These are phyloP conservation scores for Plenodomus lindquistii DNA, from an alignment of 2,329 filamentous ascomycete species.

Conservation along the genomic window DNA sequence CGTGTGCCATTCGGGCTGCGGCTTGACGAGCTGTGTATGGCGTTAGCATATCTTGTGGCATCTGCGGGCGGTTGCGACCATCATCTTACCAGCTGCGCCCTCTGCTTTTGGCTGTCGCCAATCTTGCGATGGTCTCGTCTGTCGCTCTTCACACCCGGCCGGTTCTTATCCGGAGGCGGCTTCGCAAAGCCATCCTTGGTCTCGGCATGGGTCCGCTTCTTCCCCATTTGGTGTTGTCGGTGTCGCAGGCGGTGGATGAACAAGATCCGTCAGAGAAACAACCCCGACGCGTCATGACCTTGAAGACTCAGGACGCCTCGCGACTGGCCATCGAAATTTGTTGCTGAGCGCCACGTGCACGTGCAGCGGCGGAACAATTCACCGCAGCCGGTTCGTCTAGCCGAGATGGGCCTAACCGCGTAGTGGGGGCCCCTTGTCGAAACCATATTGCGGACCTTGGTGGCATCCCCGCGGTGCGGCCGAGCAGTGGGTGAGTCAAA, in stretches of 20 bases:
- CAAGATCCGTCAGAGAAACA: conserved; percentile 45
- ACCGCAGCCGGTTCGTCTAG: conserved; percentile 21
- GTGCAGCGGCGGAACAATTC: neutral
- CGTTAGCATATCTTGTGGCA: conserved; percentile 18
- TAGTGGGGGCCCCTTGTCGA: conserved; percentile 11
- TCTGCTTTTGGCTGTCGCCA: conserved; percentile 35
- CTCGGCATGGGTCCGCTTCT: conserved; percentile 48
- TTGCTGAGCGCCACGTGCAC: conserved; percentile 16
- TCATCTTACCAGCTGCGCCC: conserved; percentile 35
- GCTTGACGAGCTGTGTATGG: conserved; percentile 56
- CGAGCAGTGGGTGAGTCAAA: neutral
- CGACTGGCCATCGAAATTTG: conserved; percentile 26
- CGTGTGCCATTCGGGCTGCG: conserved; percentile 70
- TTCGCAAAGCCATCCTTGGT: conserved; percentile 46
- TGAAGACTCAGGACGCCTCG: conserved; percentile 17
- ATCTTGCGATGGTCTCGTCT: conserved; percentile 37
- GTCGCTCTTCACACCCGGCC: conserved; percentile 34
- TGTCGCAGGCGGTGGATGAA: conserved; percentile 29
- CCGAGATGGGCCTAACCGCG: conserved; percentile 18
- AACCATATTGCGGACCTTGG: conserved; percentile 15
- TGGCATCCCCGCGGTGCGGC: conserved; percentile 7
- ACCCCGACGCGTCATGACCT: conserved; percentile 45
- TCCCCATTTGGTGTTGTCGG: conserved; percentile 43
- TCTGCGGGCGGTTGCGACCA: neutral
- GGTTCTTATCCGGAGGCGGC: conserved; percentile 38